Evolutionary conservation across 2,329 filamentous ascomycete species (phyloP), one percentile per base, ranked within the genome.

Genomic region (Colletotrichum tofieldiae): DNA sequence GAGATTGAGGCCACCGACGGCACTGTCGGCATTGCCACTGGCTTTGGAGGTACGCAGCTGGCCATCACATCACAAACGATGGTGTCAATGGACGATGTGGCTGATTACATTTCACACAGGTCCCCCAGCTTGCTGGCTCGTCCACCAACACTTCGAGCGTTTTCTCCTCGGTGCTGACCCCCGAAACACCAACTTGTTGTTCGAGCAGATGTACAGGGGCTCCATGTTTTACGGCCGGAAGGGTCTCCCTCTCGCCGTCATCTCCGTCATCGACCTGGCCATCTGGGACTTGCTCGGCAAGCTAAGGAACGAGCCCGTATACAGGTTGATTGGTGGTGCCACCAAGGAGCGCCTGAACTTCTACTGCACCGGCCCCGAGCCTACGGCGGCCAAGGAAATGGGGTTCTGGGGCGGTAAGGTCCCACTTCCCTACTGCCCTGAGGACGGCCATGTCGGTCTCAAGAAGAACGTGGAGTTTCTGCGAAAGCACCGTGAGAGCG

Each of bases 211-310:
- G 95, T 98, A 98, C 86, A 92, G 95, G 72, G 93, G 89, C 2
- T 97, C 94, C 76, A 97, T 98, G 94, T 98, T 98, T 86, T 98
- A 98, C 80, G 95, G 95, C 73, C 92, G 95, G 76, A 98, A 98
- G 83, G 95, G 95, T 58, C 90, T 98, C 1, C 93, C 95, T 2
- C 90, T 96, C 14, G 95, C 95, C 65, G 93, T 97, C 78, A 98
- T 98, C 79, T 97, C 94, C 2, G 95, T 98, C 75, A 96, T 98
- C 78, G 95, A 98, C 79, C 88, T 98, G 54, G 95, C 95, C 5
- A 84, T 98, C 51, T 98, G 95, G 95, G 95, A 98, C 85, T 87
- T 98, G 52, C 85, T 97, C 6, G 95, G 95, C 76, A 98, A 98
- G 86, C 89, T 98, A 74, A 90, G 95, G 75, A 93, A 94, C 76